phyloP scores from a whole-genome alignment of 805 yeast species.

The Candida nitratophila region DNA sequence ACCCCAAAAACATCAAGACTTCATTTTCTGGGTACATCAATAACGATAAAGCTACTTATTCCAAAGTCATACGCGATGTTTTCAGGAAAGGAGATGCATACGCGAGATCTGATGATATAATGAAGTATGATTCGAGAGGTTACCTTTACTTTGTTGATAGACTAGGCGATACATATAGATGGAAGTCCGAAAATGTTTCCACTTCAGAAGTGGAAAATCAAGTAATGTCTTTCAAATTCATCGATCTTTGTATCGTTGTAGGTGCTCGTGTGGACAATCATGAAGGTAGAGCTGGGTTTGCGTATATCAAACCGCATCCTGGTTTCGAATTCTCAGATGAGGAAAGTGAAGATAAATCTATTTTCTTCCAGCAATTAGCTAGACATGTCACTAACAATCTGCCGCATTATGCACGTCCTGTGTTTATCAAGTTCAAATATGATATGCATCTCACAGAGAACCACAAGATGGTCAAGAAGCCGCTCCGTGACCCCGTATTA shows the following conservation, averaged over 20 bases:
- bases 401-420: constrained; percentile 75
- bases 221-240: constrained; percentile 33
- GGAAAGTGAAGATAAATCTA: constrained; percentile 12
- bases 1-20: constrained; percentile 45
- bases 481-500: constrained; percentile 49
- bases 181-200: constrained; percentile 88
- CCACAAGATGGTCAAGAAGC: constrained; percentile 64
- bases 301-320: constrained; percentile 48
- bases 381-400: constrained; percentile 31
- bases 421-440: constrained; percentile 55
- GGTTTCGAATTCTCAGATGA: constrained; percentile 12
- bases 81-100: constrained; percentile 78
- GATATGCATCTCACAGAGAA: constrained; percentile 60
- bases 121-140: constrained; percentile 55
- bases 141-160: constrained; percentile 75
- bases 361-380: constrained; percentile 30
- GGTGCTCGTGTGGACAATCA: constrained; percentile 71
- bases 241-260: constrained; percentile 67
- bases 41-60: constrained; percentile 60
- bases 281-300: constrained; percentile 88
- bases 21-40: constrained; percentile 81
- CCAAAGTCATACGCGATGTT: constrained; percentile 60
- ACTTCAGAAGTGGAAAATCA: constrained; percentile 82
- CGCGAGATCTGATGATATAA: constrained; percentile 75
- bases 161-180: constrained; percentile 83